Conservation (phyloP, 768 basidiomycete species). For the Leccinellum rugosiceps region DNA sequence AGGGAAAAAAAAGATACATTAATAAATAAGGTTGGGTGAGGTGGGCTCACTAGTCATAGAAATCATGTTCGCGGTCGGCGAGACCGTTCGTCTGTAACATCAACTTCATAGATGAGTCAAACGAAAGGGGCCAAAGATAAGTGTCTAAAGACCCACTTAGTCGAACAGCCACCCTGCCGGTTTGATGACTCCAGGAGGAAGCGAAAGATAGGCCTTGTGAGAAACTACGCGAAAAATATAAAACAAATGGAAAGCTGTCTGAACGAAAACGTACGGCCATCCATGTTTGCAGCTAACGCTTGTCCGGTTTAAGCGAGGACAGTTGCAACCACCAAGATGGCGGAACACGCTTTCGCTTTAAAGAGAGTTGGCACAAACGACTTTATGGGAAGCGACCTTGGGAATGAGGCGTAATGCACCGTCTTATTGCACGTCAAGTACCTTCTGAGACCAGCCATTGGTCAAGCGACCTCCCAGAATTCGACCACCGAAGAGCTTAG, state of each 20-base stretch:
- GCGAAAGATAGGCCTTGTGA: neutral
- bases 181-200: neutral
- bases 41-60: constrained; percentile 2
- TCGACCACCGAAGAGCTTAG: neutral
- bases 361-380: neutral
- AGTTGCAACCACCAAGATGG: neutral
- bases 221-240: neutral
- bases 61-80: neutral
- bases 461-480: neutral
- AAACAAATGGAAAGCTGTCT: neutral
- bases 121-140: neutral
- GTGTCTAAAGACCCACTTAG: neutral
- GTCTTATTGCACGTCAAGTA: neutral
- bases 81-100: constrained; percentile 2
- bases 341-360: neutral
- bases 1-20: neutral
- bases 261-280: neutral
- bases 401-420: neutral
- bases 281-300: neutral
- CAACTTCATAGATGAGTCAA: neutral
- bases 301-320: neutral
- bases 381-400: neutral
- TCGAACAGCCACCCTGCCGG: constrained; percentile 1
- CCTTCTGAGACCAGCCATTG: neutral
- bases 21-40: neutral